phyloP scores from a whole-genome alignment of 202 grass and related monocot species.

The Hordeum pubiflorum region DNA sequence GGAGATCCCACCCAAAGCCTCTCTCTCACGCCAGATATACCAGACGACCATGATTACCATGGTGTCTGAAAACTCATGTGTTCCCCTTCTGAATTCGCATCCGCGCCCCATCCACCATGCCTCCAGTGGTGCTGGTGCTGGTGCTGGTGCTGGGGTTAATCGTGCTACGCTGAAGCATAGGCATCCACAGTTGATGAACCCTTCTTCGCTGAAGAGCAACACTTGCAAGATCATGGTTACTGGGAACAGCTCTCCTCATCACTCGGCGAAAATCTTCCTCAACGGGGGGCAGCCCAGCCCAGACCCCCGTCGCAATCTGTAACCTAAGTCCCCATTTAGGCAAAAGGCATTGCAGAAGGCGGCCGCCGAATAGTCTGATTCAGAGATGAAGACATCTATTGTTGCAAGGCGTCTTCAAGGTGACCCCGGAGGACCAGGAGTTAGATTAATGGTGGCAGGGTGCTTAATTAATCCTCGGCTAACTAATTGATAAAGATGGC shows the following conservation, averaged over 20 bases:
- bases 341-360: neutral
- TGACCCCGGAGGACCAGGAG: neutral
- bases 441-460: neutral
- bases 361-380: neutral
- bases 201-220: neutral
- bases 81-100: neutral
- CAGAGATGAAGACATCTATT: neutral
- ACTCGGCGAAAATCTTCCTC: neutral
- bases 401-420: neutral
- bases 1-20: neutral
- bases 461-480: neutral
- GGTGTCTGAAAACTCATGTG: too few relatives aligned
- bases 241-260: neutral
- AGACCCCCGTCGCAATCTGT: neutral
- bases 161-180: neutral
- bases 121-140: too few relatives aligned
- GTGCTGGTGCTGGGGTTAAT: too few relatives aligned
- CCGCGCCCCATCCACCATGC: too few relatives aligned
- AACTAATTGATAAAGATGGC: neutral
- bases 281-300: neutral
- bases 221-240: neutral
- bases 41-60: neutral
- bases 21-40: too few relatives aligned
- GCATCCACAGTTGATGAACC: neutral
- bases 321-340: neutral